Evolutionary conservation across 2,329 filamentous ascomycete species (phyloP).

Genomic region (Hypoxylon sp.): DNA sequence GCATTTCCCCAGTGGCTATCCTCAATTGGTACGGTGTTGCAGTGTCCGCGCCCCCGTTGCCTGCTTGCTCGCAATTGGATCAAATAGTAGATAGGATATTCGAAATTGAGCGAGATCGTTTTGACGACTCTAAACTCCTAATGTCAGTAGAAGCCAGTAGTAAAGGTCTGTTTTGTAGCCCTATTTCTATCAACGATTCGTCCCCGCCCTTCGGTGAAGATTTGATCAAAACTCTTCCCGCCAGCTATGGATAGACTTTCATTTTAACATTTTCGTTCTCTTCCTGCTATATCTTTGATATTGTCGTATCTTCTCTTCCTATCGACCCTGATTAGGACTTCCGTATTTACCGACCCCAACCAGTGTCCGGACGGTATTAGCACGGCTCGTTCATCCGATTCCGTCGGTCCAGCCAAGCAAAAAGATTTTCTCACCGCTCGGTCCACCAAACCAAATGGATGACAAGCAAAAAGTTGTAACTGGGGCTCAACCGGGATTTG

Average conservation of each 20-base stretch:
- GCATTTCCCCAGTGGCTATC: not conserved
- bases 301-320: not conserved
- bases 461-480: conserved; percentile 7
- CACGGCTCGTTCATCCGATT: not conserved
- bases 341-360: not conserved
- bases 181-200: not conserved
- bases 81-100: no score
- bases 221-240: not conserved
- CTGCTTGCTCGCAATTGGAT: no score
- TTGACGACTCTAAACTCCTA: not conserved
- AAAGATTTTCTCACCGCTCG: conserved; percentile 19
- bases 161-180: not conserved
- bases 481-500: conserved; percentile 28
- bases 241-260: not conserved
- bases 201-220: not conserved
- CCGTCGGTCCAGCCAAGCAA: conserved; percentile 9
- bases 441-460: conserved; percentile 3
- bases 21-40: no score
- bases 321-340: not conserved
- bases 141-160: not conserved
- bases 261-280: not conserved
- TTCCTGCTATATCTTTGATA: not conserved
- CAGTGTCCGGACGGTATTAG: not conserved
- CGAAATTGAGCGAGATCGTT: no score
- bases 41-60: no score